Base-by-base conservation (phyloP, 192 early-diverging fungal genomes). In the Backusella mclennaniae region DNA sequence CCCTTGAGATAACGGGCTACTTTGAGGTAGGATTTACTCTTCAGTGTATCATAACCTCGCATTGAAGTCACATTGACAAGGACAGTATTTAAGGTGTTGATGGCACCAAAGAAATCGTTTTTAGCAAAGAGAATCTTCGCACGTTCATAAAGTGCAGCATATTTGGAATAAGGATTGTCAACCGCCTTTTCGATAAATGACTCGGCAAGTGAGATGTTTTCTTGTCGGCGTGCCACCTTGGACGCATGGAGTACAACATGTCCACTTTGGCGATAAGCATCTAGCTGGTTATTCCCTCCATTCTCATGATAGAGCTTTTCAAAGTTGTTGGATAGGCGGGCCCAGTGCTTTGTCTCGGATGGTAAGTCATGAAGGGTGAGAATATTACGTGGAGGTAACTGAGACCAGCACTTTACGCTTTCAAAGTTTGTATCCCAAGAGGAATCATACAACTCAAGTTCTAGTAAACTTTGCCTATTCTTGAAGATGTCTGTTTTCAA, bases 1-100 rank as follows among this genome's bases (percentile, higher is more conserved):
- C 69, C 69, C n/a, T 76, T 70, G 23, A 76, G 35, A 11, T 74
- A 63, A 8, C 73, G 38, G 7, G 78, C 78, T 3, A 79, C 46
- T 21, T 68, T 73, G 4, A 79, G 44, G 23, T 70, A 79, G 17
- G 46, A 46, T 35, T 75, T 74, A n/a, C 73, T 70, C 38, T 59
- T 35, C 4, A 79, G 63, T 17, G 21, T 12, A 19, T 69, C 46
- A 21, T 42, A 53, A 0, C n/a, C 75, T 11, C 31, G 39, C 12
- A 33, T n/a, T 0, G 46, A 35, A 7, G 35, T n/a, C 17, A 23
- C 35, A 39, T 41, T 69, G 0, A 38, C 44, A 39, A 69, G 17
- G 56, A 76, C 66, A 4, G n/a, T 38, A 9, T 53, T 36, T 12
- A 76, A 14, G 0, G 49, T 52, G 11, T 69, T 35, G 19, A 76